A percentile compares a stretch with the other conserved stretches of the same genome.
Conservation (phyloP, 805 yeast species). For the Lachancea dasiensis region DNA sequence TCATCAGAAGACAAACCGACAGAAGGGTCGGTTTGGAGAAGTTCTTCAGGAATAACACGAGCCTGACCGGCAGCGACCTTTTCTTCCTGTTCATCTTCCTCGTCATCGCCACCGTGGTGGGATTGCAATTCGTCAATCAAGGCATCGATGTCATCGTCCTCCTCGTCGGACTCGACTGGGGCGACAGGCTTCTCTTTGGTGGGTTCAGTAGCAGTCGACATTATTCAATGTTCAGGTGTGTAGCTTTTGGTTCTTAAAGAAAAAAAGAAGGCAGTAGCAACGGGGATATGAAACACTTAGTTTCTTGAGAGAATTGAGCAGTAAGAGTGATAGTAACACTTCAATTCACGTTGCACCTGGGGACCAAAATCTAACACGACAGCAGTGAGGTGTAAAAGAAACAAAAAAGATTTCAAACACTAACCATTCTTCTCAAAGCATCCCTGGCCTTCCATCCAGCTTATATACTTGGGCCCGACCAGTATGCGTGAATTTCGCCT, state of each 20-base stretch:
- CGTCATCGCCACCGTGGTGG: slow-evolving; percentile 45
- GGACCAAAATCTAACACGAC: slow-evolving; percentile 7
- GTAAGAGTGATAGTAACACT: too few species aligned
- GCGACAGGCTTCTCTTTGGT: slow-evolving; percentile 24
- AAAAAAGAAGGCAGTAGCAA: neutral
- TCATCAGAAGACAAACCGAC: slow-evolving; percentile 74
- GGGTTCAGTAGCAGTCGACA: slow-evolving; percentile 14
- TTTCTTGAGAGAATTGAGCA: too few species aligned
- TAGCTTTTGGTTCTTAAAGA: slow-evolving; percentile 3
- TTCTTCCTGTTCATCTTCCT: slow-evolving; percentile 41
- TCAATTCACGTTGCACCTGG: slow-evolving; percentile 5
- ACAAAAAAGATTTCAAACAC: neutral
- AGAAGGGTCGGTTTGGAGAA: slow-evolving; percentile 74
- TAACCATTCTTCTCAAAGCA: neutral
- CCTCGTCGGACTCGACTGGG: slow-evolving; percentile 44
- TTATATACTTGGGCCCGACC: neutral
- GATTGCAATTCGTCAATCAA: slow-evolving; percentile 72
- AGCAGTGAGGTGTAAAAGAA: slow-evolving; percentile 1
- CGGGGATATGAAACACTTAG: neutral
- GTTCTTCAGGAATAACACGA: slow-evolving; percentile 80
- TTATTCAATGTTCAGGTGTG: slow-evolving; percentile 3
- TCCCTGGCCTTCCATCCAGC: neutral
- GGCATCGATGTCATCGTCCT: slow-evolving; percentile 64
- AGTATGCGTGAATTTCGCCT: slow-evolving; percentile 4
- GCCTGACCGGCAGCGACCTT: slow-evolving; percentile 49